A percentile compares a stretch with the other conserved stretches of the same genome.
These are phyloP conservation scores for Blastobotrys robertii DNA, from an alignment of 805 yeast genomes.

Conservation along the genomic window DNA sequence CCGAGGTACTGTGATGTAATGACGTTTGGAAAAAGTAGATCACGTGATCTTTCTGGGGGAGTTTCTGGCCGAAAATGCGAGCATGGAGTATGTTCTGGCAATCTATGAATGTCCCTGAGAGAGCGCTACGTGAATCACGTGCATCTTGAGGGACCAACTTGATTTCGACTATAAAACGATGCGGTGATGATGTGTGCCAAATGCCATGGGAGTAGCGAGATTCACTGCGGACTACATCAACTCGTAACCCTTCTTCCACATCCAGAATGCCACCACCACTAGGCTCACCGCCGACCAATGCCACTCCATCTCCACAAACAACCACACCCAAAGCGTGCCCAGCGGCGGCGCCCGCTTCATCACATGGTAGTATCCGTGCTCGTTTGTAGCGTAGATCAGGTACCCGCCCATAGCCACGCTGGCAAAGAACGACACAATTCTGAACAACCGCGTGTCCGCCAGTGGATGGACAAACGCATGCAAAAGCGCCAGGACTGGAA, in stretches of 20 bases:
- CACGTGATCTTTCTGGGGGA: no score
- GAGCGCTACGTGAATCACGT: no score
- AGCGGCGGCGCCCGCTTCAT: conserved; percentile 33
- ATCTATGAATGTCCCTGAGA: no score
- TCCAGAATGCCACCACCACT: conserved; percentile 20
- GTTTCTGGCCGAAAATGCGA: no score
- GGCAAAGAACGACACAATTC: conserved; percentile 16
- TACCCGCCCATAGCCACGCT: conserved; percentile 26
- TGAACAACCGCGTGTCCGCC: conserved; percentile 12
- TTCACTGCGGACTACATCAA: no score
- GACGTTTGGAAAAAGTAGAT: no score
- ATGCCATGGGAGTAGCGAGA: no score
- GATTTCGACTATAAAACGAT: no score
- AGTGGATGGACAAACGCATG: conserved; percentile 22
- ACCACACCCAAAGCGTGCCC: conserved; percentile 33
- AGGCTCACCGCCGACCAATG: conserved; percentile 22
- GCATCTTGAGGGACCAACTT: no score
- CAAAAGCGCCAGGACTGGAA: conserved; percentile 25
- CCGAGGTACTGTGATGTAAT: no score
- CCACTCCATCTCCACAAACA: conserved; percentile 32
- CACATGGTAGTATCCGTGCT: conserved; percentile 29
- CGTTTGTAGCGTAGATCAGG: conserved; percentile 25
- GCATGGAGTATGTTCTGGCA: no score
- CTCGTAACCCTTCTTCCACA: conserved; percentile 14
- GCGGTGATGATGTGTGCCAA: no score